Evolutionary conservation across 108 stramenopile genomes (phyloP).

Genomic region (Nitzschia sp.): DNA sequence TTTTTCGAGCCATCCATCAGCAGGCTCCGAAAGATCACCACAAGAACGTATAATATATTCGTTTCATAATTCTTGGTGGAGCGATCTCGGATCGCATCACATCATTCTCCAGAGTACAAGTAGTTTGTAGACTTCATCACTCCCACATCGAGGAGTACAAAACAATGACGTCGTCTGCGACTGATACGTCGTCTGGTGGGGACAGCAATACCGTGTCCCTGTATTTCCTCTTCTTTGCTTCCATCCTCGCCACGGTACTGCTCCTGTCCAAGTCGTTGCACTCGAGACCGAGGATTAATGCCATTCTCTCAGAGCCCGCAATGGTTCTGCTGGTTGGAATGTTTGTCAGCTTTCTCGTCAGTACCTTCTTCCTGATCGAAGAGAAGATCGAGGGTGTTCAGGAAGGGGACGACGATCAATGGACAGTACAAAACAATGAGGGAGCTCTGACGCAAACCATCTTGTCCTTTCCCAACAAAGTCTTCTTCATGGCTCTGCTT

Average conservation of each 20-base stretch:
- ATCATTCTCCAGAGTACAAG: no score
- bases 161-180: no score
- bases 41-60: no score
- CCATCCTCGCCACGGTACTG: slow-evolving; percentile 44
- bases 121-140: no score
- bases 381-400: background rate
- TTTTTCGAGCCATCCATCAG: no score
- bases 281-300: slow-evolving; percentile 26
- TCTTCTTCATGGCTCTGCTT: slow-evolving; percentile 78
- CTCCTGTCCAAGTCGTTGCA: slow-evolving; percentile 38
- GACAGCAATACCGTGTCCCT: slow-evolving; percentile 19
- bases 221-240: slow-evolving; percentile 49
- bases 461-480: slow-evolving; percentile 53
- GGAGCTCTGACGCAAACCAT: slow-evolving; percentile 18
- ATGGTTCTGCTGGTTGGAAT: slow-evolving; percentile 67
- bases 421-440: slow-evolving; percentile 1
- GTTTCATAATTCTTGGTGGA: no score
- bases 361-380: slow-evolving; percentile 13
- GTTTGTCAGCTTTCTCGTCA: slow-evolving; percentile 36
- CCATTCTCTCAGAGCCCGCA: slow-evolving; percentile 64
- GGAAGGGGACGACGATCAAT: slow-evolving; percentile 11
- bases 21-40: no score
- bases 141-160: no score
- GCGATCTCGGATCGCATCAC: no score
- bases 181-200: no score